Base-by-base conservation (phyloP, 164 flowering plant genomes). In the Umbellularia californica region DNA sequence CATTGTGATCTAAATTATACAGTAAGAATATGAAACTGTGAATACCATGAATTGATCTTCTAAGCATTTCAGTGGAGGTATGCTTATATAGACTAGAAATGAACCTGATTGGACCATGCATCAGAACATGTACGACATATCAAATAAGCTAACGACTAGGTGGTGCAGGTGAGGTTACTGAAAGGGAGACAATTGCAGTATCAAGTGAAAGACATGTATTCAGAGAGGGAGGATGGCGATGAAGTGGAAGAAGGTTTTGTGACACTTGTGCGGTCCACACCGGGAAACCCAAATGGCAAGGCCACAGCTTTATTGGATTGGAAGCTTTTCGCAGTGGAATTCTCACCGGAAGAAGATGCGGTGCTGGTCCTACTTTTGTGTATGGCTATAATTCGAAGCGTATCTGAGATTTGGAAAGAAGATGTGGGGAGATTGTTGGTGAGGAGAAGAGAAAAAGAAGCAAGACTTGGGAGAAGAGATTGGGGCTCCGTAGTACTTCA, bases 241-340 rank as follows among this genome's bases (percentile, higher is more conserved):
- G 87, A 80, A 1, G 88, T 79, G 15, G 97, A 90, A 50, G 95
- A 86, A 2, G 95, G 84, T 1, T 95, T 90, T 70, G 76, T 91
- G 70, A 95, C 99, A 0, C 76, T 95, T 7, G 87, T 91, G 58
- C 85, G 98, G 33, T 88, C 52, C 79, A 85, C 91, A 2, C 89
- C 85, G 11, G 98, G 92, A 19, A 78, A 87, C 77, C 92, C 94
- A 1, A 72, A 35, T 20, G 99, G 97, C 15, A 89, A 72, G 82
- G 97, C 97, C 17, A 93, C 98, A 0, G 99, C 96, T 65, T 86
- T 95, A 20, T 20, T 95, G 5, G 90, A 95, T 75, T 95, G 99
- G 99, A 93, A 84, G 85, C 79, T 90, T 3, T 62, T 87, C 28
- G 89, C 79, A 6, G 82, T 90, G 10, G 99, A 95, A 73, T 20